phyloP scores from a whole-genome alignment of 2,329 filamentous ascomycete species.

The Fusarium longipes region DNA sequence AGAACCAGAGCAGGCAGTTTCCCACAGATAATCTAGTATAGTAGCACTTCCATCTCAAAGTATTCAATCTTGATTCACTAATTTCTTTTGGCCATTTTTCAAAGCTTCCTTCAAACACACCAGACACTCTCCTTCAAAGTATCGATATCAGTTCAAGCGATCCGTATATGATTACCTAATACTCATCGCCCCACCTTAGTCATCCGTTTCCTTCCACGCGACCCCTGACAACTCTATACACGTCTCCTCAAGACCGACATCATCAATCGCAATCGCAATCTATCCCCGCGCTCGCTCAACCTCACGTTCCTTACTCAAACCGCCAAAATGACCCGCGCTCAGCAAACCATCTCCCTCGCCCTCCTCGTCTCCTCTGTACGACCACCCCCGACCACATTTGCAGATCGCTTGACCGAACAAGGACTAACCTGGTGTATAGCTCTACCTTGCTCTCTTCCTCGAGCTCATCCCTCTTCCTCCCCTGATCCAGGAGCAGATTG shows the following conservation, averaged over 20 bases:
- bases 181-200: constrained; percentile 11
- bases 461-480: constrained; percentile 83
- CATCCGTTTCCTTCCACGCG: constrained; percentile 33
- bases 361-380: constrained; percentile 89
- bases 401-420: constrained; percentile 8
- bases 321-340: constrained; percentile 87
- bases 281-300: constrained; percentile 1
- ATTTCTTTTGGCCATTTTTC: too few relatives aligned
- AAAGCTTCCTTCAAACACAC: too few relatives aligned
- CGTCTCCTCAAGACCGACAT: constrained; percentile 45
- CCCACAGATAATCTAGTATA: too few relatives aligned
- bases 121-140: too few relatives aligned
- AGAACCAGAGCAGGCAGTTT: too few relatives aligned
- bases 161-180: constrained; percentile 17
- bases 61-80: too few relatives aligned
- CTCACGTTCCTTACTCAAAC: constrained; percentile 17
- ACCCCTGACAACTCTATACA: constrained; percentile 45
- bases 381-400: neutral
- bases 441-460: constrained; percentile 89
- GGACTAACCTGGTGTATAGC: constrained; percentile 61
- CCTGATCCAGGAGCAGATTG: constrained; percentile 82
- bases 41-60: too few relatives aligned
- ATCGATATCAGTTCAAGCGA: neutral
- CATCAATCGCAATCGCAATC: constrained; percentile 18
- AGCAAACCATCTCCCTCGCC: constrained; percentile 89